Evolutionary conservation across 108 stramenopile species (phyloP), one percentile per base, ranked within the genome.

Genomic region (Skeletonema menzelii): DNA sequence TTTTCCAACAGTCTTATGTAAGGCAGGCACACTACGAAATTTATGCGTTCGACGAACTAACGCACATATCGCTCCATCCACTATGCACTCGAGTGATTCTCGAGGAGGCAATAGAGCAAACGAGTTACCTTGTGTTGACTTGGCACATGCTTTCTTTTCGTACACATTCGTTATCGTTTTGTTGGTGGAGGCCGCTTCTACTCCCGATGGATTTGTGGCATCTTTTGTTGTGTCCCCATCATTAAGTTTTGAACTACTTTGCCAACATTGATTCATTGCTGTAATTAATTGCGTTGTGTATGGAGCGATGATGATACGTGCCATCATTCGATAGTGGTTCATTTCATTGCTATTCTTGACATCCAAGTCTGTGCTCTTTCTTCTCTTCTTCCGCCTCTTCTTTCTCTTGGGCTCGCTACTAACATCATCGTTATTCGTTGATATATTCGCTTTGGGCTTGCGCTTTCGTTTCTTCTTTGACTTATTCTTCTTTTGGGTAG

Each of bases 231-330:
- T 60, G 8, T 60, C 59, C 0, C 11, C 34, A 60, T 60, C 8
- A 60, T 34, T 60, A 15, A 31, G 0, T 8, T 60, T 34, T 19
- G 6, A 0, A 20, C 28, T 34, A 24, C 34, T 69, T 40, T 26
- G 7, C 22, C 68, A 68, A 56, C 32, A 68, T 12, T 38, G 35
- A 24, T 65, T 58, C 38, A 79, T 59, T 3, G 31, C 17, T 17
- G 27, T 59, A 63, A 74, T 69, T 19, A 66, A 37, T 20, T 27
- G 34, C 12, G 59, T 53, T 27, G 73, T 80, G 30, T 72, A 82
- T 8, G 81, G 81, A 53, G 81, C 81, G 35, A 82, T 34, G 34
- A 82, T 77, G 22, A 82, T 67, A 12, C 81, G 76, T n/a, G 59
- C 62, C 76, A 82, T 77, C 56, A 63, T 60, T 63, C 46, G 46